Evolutionary conservation across 140 eudicot species (phyloP).

Genomic region (Oenanthe javanica): DNA sequence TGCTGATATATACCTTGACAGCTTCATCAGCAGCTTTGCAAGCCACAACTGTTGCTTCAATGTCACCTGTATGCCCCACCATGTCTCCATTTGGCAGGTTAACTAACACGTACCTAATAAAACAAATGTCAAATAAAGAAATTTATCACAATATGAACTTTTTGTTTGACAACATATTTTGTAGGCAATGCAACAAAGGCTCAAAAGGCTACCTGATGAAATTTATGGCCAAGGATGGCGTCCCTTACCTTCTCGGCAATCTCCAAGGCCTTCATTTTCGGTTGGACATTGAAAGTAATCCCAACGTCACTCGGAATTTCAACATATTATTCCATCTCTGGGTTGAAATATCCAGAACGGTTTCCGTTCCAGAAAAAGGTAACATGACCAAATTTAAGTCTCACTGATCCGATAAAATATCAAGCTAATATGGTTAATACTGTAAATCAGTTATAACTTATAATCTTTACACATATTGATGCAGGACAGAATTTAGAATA

Average conservation of each 20-base stretch:
- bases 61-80: slow-evolving; percentile 91
- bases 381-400: slow-evolving; percentile 83
- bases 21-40: slow-evolving; percentile 90
- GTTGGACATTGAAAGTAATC: slow-evolving; percentile 71
- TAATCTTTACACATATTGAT: not conserved
- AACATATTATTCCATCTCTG: slow-evolving; percentile 68
- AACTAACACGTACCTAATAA: slow-evolving; percentile 48
- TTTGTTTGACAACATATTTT: not conserved
- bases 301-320: slow-evolving; percentile 86
- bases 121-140: not conserved
- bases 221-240: slow-evolving; percentile 65
- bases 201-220: slow-evolving; percentile 50
- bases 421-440: not conserved
- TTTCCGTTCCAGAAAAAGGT: slow-evolving; percentile 94
- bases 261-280: slow-evolving; percentile 86
- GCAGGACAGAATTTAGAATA: too few relatives aligned
- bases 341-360: slow-evolving; percentile 75
- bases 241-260: slow-evolving; percentile 82
- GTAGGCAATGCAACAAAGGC: not conserved
- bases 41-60: slow-evolving; percentile 65
- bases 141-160: not conserved
- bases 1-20: slow-evolving; percentile 46
- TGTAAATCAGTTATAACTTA: not conserved
- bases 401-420: slow-evolving; percentile 32
- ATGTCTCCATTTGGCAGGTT: slow-evolving; percentile 78